Base-by-base conservation (phyloP, 179 eudicot species). In the Spergularia azorica region DNA sequence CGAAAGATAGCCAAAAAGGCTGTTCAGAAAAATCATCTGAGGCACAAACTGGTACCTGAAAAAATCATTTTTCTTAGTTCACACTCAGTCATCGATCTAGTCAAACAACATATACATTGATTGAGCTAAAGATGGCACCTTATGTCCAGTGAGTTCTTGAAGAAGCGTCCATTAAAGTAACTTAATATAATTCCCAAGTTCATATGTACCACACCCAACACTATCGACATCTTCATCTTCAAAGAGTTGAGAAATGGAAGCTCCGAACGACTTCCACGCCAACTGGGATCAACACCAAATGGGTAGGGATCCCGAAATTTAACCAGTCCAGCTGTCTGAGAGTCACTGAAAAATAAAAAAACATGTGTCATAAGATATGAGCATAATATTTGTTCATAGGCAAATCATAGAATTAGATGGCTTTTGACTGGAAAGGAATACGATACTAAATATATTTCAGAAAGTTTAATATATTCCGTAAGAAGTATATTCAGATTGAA, bases 141-240 rank as follows among this genome's bases (percentile, higher is more conserved):
- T 78, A 91, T 86, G 79, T 95, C 97, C 79, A 95, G 63, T 56
- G 97, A 88, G 83, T 75, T 95, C 50, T 83, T 57, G 77, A 95
- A 95, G 88, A 77, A 95, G 43, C 90, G 89, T 80, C 97, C 97
- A 83, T 95, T 89, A 72, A 93, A 95, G 88, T 95, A 95, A 86
- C 99, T 87, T 74, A 93, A 74, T 36, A 95, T 78, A 70, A 95
- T 95, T 67, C 99, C 99, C 63, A 95, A 74, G 80, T 95, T 95
- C 99, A 95, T 95, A 87, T 95, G 99, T 41, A 81, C 83, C 46
- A 95, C 80, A 72, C 99, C 99, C 61, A 95, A 81, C 83, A 95
- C 84, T 86, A 95, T 95, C 9, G 98, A 95, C 98, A 95, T 93
- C 87, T 95, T 95, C 98, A 95, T 95, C 84, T 95, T 95, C 61